phyloP scores from a whole-genome alignment of 179 eudicot genomes.

The Drosera spatulata region DNA sequence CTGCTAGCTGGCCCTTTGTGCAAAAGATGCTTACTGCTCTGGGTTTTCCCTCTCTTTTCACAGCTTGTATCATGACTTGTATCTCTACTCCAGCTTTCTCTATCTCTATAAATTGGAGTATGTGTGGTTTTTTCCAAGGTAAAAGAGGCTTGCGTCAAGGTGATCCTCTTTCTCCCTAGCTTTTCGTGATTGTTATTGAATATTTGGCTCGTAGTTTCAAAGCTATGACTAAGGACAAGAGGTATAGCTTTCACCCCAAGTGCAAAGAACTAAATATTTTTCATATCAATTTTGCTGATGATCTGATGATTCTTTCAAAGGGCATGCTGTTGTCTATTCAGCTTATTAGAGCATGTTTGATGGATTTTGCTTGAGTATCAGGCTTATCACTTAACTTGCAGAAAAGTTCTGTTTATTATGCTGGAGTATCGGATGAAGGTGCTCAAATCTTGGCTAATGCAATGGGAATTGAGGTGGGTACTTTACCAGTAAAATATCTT shows the following conservation, averaged over 20 bases:
- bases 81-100: too few relatives aligned
- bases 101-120: too few relatives aligned
- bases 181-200: background rate
- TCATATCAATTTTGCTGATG: background rate
- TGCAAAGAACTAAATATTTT: background rate
- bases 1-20: too few relatives aligned
- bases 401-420: background rate
- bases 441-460: background rate
- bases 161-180: too few relatives aligned
- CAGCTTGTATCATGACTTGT: too few relatives aligned
- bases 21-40: background rate
- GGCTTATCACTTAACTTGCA: background rate
- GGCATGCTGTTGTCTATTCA: background rate
- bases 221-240: background rate
- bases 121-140: too few relatives aligned
- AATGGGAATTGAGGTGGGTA: background rate
- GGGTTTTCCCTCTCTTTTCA: background rate
- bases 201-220: background rate
- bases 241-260: background rate
- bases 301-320: background rate
- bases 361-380: background rate
- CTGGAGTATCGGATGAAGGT: background rate
- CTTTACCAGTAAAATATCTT: background rate
- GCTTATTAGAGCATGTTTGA: background rate
- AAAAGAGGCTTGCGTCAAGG: too few relatives aligned